A percentile compares a stretch with the other conserved stretches of the same genome.
Evolutionary conservation across 2,329 filamentous ascomycete species (phyloP).

Genomic region (Tolypocladium tropicale): DNA sequence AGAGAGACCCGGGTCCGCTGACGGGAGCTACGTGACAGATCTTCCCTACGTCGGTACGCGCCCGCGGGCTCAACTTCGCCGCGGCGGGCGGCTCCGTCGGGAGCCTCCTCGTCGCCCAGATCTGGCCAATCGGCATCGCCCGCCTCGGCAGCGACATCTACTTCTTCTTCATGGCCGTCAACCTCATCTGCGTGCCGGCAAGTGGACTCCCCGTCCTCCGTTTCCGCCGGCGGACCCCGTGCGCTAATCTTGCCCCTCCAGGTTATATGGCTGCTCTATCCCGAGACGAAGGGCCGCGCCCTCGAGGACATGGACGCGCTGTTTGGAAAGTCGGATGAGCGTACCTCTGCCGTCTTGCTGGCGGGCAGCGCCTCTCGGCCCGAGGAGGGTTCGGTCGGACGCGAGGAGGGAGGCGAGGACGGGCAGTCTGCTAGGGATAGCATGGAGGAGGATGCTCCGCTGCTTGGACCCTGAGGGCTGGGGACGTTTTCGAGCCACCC

Average conservation of each 20-base stretch:
- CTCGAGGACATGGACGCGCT: slow-evolving; percentile 35
- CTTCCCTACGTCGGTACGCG: slow-evolving; percentile 46
- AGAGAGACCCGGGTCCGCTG: background rate
- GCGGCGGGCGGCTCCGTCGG: slow-evolving; percentile 45
- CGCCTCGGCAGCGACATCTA: slow-evolving; percentile 41
- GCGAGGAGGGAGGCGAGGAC: background rate
- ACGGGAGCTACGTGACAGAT: slow-evolving; percentile 21
- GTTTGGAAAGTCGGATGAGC: slow-evolving; percentile 17
- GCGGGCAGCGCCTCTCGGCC: background rate
- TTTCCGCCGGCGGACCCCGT: fast-evolving
- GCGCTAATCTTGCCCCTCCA: slow-evolving; percentile 5
- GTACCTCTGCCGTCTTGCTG: background rate
- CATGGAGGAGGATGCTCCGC: slow-evolving; percentile 3
- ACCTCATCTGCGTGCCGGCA: slow-evolving; percentile 6
- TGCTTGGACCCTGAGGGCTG: slow-evolving; percentile 1
- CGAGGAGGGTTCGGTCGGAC: background rate
- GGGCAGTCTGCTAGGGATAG: background rate
- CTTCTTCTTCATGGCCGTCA: slow-evolving; percentile 42
- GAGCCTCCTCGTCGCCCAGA: slow-evolving; percentile 41
- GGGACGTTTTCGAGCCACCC: background rate
- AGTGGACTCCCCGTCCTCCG: background rate
- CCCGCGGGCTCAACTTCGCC: slow-evolving; percentile 44
- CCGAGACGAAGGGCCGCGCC: slow-evolving; percentile 31
- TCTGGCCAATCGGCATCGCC: slow-evolving; percentile 44
- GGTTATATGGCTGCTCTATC: slow-evolving; percentile 31